A percentile compares a stretch with the other conserved stretches of the same genome.
These are phyloP conservation scores for Taphrina populina DNA, from an alignment of 1,139 yeast species.

Conservation along the genomic window DNA sequence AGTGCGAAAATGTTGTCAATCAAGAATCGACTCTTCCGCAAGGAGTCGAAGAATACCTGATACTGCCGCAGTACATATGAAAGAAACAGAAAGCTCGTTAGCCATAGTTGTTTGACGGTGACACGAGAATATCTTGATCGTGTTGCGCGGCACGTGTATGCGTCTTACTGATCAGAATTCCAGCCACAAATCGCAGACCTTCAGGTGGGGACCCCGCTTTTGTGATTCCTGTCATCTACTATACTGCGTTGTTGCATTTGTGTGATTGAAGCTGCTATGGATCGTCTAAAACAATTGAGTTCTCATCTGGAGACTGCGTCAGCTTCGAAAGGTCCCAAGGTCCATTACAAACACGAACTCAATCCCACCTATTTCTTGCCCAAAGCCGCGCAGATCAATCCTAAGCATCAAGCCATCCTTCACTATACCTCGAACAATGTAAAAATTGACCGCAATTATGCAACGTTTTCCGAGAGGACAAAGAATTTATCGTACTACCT, in stretches of 20 bases:
- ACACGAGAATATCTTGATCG: too few species aligned
- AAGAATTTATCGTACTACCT: slow-evolving; percentile 44
- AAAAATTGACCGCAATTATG: slow-evolving; percentile 43
- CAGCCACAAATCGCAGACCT: too few species aligned
- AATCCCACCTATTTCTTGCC: slow-evolving; percentile 47
- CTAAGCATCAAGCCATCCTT: slow-evolving; percentile 45
- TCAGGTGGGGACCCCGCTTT: too few species aligned
- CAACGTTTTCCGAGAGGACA: slow-evolving; percentile 44
- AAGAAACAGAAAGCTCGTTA: too few species aligned
- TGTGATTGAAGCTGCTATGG: too few species aligned
- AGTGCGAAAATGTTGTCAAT: background rate
- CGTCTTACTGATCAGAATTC: too few species aligned
- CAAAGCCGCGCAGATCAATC: slow-evolving; percentile 46
- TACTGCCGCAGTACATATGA: too few species aligned
- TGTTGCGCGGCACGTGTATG: too few species aligned
- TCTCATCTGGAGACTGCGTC: background rate
- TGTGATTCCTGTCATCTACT: too few species aligned
- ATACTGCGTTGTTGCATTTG: too few species aligned
- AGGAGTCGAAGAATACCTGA: too few species aligned
- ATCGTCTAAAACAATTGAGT: slow-evolving; percentile 17
- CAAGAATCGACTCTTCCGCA: background rate
- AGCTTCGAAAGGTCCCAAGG: background rate
- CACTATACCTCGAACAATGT: slow-evolving; percentile 42
- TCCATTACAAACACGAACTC: slow-evolving; percentile 43
- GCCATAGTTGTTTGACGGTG: too few species aligned